Base-by-base conservation (phyloP, 495 filamentous ascomycete species). In the Lophiostoma macrostomum region DNA sequence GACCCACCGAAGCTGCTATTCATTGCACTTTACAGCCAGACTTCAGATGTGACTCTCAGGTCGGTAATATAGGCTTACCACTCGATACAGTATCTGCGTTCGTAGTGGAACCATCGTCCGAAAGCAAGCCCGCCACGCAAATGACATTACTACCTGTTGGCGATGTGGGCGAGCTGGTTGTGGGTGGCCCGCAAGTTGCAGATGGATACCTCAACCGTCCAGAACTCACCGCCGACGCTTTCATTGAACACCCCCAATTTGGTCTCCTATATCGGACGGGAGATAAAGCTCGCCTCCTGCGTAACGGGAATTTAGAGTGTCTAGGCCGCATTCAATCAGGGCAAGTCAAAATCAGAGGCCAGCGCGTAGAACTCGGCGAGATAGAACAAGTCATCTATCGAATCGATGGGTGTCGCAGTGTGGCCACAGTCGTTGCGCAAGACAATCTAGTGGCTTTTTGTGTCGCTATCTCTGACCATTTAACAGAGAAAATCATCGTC, bases 1-100 rank as follows among this genome's bases (percentile, higher is more conserved):
- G 88, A 0, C 89, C 89, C 10, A 93, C 88, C 0, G 88, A 93
- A 69, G 85, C 86, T 12, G 76, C 88, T 0, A 90, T 95, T 37
- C 89, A 95, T 53, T 86, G 83, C 63, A 85, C 81, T 5, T 63
- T 83, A 5, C 76, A 79, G 40, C 63, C 71, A 1, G 48, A 68
- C 24, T 78, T 84, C 59, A 48, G 50, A 14, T 59, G 65, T 7
- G 48, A 64, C n/a, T 75, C 74, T n/a, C 67, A 71, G 12, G 76
- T 81, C 16, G 77, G 81, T 24, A 80, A 83, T 53, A 87, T 93
- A 46, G 89, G 89, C 2, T 53, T 79, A 12, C 85, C 87, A 2
- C 73, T 93, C 8, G 79, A 83, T 42, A 89, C 86, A 0, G 88
- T 91, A 0, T 91, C 87, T 0, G 80, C 79, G 0, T 90, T 87